Evolutionary conservation across 106 monocot genomes (phyloP).

Genomic region (Gastrodia elata): DNA sequence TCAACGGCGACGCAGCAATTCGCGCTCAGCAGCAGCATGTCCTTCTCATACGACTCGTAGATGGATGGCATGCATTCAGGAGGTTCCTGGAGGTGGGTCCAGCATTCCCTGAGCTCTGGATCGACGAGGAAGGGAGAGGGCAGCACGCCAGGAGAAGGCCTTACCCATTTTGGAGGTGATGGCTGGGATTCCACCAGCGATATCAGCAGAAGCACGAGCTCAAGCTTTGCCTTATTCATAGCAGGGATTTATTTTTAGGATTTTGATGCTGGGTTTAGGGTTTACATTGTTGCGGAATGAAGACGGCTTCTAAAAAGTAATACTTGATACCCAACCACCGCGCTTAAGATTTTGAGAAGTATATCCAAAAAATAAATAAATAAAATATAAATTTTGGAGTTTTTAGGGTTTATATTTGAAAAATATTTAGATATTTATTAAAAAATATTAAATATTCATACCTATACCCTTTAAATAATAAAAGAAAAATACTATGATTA

Average conservation of each 20-base stretch:
- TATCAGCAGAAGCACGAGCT: neutral
- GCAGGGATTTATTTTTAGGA: neutral
- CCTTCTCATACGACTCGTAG: conserved; percentile 6
- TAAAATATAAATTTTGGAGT: too few relatives aligned
- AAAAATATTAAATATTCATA: too few relatives aligned
- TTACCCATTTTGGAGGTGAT: neutral
- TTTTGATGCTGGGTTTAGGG: too few relatives aligned
- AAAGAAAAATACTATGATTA: too few relatives aligned
- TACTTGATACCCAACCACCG: too few relatives aligned
- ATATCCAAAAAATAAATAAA: too few relatives aligned
- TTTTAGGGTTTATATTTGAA: too few relatives aligned
- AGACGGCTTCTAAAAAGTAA: too few relatives aligned
- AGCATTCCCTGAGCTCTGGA: conserved; percentile 10
- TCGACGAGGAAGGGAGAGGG: conserved; percentile 2
- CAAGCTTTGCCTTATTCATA: neutral
- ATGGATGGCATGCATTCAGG: conserved; percentile 5
- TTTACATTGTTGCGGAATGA: too few relatives aligned
- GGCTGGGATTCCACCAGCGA: neutral
- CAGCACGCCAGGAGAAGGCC: neutral
- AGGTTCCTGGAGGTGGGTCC: neutral
- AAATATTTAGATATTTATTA: too few relatives aligned
- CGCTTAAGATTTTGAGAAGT: too few relatives aligned
- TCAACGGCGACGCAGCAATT: conserved; percentile 1
- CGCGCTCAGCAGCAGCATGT: neutral
- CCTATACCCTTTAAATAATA: too few relatives aligned